Evolutionary conservation across 352 stramenopile species (phyloP), one percentile per base, ranked within the genome.

Genomic region (Phytophthora foliorum): DNA sequence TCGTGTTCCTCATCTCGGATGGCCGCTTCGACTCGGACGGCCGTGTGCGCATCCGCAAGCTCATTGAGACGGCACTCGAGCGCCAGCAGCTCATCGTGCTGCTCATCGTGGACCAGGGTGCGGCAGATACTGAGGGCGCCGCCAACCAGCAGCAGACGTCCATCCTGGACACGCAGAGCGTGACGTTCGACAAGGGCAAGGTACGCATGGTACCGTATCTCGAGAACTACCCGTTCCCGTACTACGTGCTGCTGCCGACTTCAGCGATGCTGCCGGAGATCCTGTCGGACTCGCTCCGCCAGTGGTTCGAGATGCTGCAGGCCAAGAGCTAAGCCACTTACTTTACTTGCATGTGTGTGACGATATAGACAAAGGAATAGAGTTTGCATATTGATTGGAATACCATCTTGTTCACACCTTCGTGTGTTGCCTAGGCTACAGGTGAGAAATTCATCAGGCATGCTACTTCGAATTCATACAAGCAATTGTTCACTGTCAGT

Each of bases 211-310:
- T 95, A 54, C 84, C 92, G 22, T 99, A 99, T 84, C 91, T 99
- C 32, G 98, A 99, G 64, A 98, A 99, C 81, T 99, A 99, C 73
- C 98, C 98, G 39, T 99, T 99, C 84, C 98, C 98, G 50, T 99
- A 99, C 81, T 99, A 99, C 74, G 92, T 99, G 53, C 78, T 99
- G 41, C 79, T 99, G 21, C 91, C 96, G 5, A 96, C 99, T 57
- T 97, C 99, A 41, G 77, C 90, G 25, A 81, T 96, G 65, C 84
- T 99, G 38, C 98, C 98, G 17, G 98, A 99, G 74, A 98, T 99
- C 36, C 84, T 99, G n/a, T 98, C 97, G 17, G 98, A 99, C 80
- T 98, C 97, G 27, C 83, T 99, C 9, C 96, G 97, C 50, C 98
- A 99, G 78, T 99, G 98, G 98, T 99, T 99, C 75, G 98, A 99